Conservation (phyloP, 106 monocot species). For the Allium fistulosum region DNA sequence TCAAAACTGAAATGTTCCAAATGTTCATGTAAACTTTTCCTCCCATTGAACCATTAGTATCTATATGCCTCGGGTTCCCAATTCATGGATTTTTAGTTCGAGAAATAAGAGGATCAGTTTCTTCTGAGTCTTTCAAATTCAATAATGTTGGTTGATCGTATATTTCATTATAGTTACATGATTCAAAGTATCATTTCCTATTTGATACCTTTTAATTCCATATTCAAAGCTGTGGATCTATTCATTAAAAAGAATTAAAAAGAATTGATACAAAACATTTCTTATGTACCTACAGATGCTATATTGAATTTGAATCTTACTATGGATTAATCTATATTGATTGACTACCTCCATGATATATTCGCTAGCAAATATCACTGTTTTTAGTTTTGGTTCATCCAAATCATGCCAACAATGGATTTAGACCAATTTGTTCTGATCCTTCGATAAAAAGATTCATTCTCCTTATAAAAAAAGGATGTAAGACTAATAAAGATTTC, state of each 20-base stretch:
- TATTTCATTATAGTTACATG: conserved; percentile 7
- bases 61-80: conserved; percentile 7
- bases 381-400: too few species aligned
- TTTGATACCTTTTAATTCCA: conserved; percentile 4
- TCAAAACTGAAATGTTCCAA: conserved; percentile 11
- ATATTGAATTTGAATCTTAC: too few species aligned
- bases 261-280: not conserved
- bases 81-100: conserved; percentile 10
- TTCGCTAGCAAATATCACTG: too few species aligned
- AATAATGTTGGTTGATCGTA: conserved; percentile 11
- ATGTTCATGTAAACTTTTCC: conserved; percentile 7
- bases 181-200: conserved; percentile 3
- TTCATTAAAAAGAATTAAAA: not conserved
- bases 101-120: conserved; percentile 16
- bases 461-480: too few species aligned
- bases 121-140: conserved; percentile 10
- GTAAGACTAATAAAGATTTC: too few species aligned
- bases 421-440: too few species aligned
- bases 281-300: too few species aligned
- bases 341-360: too few species aligned
- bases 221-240: not conserved
- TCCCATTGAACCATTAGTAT: conserved; percentile 12
- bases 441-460: too few species aligned
- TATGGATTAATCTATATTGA: too few species aligned
- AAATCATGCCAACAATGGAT: too few species aligned